Evolutionary conservation across 805 yeast genomes (phyloP), one percentile per base, ranked within the genome.

Genomic region (Millerozyma miso): DNA sequence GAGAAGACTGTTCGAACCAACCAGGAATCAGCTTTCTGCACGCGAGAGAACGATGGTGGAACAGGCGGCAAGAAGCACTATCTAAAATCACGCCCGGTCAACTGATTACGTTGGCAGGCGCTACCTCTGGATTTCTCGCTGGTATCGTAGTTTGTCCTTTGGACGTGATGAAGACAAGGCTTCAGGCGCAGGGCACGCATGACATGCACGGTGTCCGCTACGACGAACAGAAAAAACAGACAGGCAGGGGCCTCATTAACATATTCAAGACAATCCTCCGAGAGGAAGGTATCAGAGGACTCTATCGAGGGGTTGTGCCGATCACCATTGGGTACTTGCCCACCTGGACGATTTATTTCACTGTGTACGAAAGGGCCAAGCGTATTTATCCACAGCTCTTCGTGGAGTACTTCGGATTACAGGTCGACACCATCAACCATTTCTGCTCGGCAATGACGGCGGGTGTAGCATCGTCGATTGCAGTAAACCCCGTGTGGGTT

Each of bases 401-500:
- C 35, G 49, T 62, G 13, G 37, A 41, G n/a, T 41, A 56, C 13
- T 55, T 59, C 37, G 56, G 56, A 31, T 41, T 63, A 15, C 47
- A 58, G 12, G 41, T 49, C 15, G 63, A 59, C 31, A 49, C 62
- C 3, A 34, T 62, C 31, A 61, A 62, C 41, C 80, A 77, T 54
- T 76, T 76, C 50, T 63, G 67, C 35, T 70, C 80, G 41, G 97
- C 99, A 1, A 74, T 91, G 39, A 77, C 88, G 3, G 96, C 98
- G 1, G 99, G 99, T 20, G 80, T 87, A 43, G 79, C 83, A 5
- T 85, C 96, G 2, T 85, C 98, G 0, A 71, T 88, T 8, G 62
- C 82, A 6, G 91, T 96, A 0, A 93, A 93, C 60, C 99, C 99
- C 8, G 87, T 91, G 12, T 93, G 99, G 99, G 98, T 93, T 36